Evolutionary conservation across 2,329 filamentous ascomycete species (phyloP).

Genomic region (Scedosporium dehoogii): DNA sequence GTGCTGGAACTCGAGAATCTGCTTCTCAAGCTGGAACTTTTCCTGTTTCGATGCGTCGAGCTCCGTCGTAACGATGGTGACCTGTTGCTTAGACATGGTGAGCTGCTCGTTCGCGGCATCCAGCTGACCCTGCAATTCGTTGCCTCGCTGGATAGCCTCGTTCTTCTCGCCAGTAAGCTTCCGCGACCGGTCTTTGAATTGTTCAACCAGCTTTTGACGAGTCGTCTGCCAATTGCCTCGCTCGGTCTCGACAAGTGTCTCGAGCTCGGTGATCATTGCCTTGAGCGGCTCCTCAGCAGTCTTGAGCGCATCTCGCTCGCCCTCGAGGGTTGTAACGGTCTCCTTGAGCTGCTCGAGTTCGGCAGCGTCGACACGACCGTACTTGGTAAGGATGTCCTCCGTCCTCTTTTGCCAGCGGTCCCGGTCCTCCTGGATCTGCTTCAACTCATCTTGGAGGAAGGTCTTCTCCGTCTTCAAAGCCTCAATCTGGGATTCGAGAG

Average conservation of each 20-base stretch:
- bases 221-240: slow-evolving; percentile 42
- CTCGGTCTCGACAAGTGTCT: slow-evolving; percentile 43
- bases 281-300: slow-evolving; percentile 40
- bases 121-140: slow-evolving; percentile 40
- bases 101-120: slow-evolving; percentile 43
- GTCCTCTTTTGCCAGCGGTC: slow-evolving; percentile 94
- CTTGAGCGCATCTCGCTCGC: slow-evolving; percentile 51
- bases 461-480: slow-evolving; percentile 75
- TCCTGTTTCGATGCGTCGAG: slow-evolving; percentile 21
- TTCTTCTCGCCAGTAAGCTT: slow-evolving; percentile 44
- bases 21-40: slow-evolving; percentile 28
- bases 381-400: slow-evolving; percentile 91
- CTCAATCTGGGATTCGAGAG: slow-evolving; percentile 67
- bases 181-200: slow-evolving; percentile 51
- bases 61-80: slow-evolving; percentile 36
- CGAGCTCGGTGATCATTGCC: slow-evolving; percentile 41
- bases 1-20: slow-evolving; percentile 32
- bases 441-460: slow-evolving; percentile 78
- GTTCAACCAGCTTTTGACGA: slow-evolving; percentile 45
- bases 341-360: slow-evolving; percentile 86
- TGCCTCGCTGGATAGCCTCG: slow-evolving; percentile 40
- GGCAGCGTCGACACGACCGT: slow-evolving; percentile 87
- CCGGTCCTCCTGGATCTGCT: slow-evolving; percentile 79
- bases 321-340: slow-evolving; percentile 55
- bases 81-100: slow-evolving; percentile 41